These are phyloP conservation scores for Cryptomeria japonica DNA, from an alignment of 75 land plant genomes.

Conservation along the genomic window DNA sequence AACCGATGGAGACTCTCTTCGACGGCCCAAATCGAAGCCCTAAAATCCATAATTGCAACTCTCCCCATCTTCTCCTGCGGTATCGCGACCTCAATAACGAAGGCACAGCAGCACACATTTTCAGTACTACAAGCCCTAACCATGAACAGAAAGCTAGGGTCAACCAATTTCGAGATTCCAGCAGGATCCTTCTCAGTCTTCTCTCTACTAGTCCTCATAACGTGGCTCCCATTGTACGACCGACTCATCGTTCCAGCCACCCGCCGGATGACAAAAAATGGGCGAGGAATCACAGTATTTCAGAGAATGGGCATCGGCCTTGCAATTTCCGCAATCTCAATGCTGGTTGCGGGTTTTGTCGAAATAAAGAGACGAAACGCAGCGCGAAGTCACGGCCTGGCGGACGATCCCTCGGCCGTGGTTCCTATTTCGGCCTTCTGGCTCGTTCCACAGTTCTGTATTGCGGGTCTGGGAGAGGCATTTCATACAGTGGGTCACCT, in stretches of 20 bases:
- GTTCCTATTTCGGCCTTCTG: constrained; percentile 19
- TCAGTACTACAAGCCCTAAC: constrained; percentile 11
- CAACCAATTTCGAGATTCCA: constrained; percentile 9
- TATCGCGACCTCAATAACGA: constrained; percentile 15
- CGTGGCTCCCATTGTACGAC: constrained; percentile 22
- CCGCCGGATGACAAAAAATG: constrained; percentile 15
- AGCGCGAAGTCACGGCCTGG: constrained; percentile 16
- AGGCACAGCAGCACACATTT: constrained; percentile 13
- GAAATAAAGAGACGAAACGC: constrained; percentile 15
- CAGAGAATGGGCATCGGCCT: constrained; percentile 29
- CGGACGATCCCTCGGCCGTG: constrained; percentile 10
- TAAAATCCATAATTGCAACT: constrained; percentile 27
- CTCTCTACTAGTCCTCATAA: background rate
- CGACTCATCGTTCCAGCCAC: background rate
- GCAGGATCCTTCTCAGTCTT: constrained; percentile 17
- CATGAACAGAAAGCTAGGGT: constrained; percentile 18
- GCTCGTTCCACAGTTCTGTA: constrained; percentile 29
- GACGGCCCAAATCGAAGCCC: constrained; percentile 30
- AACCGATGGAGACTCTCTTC: constrained; percentile 31
- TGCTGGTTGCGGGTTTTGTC: constrained; percentile 24
- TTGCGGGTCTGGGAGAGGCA: constrained; percentile 21
- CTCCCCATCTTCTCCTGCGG: constrained; percentile 33
- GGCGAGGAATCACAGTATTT: constrained; percentile 13
- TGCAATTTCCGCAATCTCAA: background rate
- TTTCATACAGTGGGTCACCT: constrained; percentile 20